Conservation (phyloP, 139 green algal species). For the Chlorella sorokiniana region DNA sequence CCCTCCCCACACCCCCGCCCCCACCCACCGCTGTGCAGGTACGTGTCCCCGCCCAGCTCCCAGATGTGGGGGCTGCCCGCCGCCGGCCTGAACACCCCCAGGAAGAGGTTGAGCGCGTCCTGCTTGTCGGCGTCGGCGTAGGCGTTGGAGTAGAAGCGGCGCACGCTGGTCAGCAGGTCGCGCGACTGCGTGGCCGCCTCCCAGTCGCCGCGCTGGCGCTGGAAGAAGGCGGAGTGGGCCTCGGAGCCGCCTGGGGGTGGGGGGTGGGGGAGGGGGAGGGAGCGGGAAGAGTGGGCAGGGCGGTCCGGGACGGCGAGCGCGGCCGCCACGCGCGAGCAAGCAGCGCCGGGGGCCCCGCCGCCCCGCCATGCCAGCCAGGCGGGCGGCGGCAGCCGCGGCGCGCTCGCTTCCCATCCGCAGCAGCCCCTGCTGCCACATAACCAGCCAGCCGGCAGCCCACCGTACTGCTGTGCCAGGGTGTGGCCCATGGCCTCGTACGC, state of each 20-base stretch:
- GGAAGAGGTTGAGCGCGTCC: conserved; percentile 95
- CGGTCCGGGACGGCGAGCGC: background rate
- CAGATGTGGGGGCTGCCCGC: conserved; percentile 71
- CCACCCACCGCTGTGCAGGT: conserved; percentile 67
- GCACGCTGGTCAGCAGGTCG: conserved; percentile 71
- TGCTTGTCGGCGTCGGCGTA: conserved; percentile 93
- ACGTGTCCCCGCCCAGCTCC: conserved; percentile 84
- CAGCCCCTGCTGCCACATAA: background rate
- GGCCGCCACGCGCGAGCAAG: too few relatives aligned
- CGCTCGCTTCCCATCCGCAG: too few relatives aligned
- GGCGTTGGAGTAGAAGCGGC: conserved; percentile 89
- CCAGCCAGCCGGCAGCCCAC: background rate
- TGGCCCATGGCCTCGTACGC: conserved; percentile 94
- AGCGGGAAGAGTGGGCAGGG: background rate
- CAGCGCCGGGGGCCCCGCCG: too few relatives aligned
- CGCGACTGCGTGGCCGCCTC: conserved; percentile 54
- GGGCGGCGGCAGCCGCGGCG: too few relatives aligned
- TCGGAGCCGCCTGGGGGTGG: conserved; percentile 69
- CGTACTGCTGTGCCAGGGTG: conserved; percentile 87
- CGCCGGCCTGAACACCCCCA: conserved; percentile 64
- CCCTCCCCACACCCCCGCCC: too few relatives aligned
- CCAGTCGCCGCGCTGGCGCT: conserved; percentile 81
- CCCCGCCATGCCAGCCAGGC: too few relatives aligned
- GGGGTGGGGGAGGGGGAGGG: too few relatives aligned
- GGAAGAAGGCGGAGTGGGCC: conserved; percentile 91